Conservation (phyloP, 306 rosid species). For the Lupinus albus region DNA sequence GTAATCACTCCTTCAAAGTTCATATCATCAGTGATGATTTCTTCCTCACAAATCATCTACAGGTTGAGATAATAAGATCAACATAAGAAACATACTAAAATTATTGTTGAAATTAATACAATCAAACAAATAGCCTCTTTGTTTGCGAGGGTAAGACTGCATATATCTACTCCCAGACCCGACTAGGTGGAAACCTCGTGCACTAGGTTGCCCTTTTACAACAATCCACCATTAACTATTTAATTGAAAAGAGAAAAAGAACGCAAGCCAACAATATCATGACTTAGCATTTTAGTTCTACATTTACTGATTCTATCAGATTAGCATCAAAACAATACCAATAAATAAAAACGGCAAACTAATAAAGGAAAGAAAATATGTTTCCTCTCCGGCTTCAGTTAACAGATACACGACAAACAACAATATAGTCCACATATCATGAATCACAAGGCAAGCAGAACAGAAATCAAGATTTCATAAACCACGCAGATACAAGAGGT, state of each 20-base stretch:
- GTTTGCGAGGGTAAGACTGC: too few relatives aligned
- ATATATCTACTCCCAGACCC: too few relatives aligned
- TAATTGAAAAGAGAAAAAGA: background rate
- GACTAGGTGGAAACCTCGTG: too few relatives aligned
- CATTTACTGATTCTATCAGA: background rate
- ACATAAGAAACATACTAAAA: background rate
- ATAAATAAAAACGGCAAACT: background rate
- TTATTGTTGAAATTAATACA: background rate
- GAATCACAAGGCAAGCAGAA: constrained; percentile 4
- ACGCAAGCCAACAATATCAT: background rate
- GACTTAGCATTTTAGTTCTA: background rate
- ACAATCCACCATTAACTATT: background rate
- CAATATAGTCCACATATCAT: background rate
- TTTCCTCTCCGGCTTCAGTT: background rate
- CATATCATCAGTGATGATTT: background rate
- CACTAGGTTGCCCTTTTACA: too few relatives aligned
- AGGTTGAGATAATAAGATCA: constrained; percentile 1
- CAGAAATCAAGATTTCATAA: constrained; percentile 15
- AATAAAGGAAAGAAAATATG: background rate
- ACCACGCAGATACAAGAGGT: background rate
- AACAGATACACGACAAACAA: background rate
- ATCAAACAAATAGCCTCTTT: too few relatives aligned
- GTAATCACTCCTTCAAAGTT: constrained; percentile 2
- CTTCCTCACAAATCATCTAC: background rate
- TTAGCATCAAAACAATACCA: constrained; percentile 12